Percentiles rank a stretch among this genome's conserved stretches.
These are phyloP conservation scores for Phytophthora pini DNA, from an alignment of 352 stramenopile genomes.

Conservation along the genomic window DNA sequence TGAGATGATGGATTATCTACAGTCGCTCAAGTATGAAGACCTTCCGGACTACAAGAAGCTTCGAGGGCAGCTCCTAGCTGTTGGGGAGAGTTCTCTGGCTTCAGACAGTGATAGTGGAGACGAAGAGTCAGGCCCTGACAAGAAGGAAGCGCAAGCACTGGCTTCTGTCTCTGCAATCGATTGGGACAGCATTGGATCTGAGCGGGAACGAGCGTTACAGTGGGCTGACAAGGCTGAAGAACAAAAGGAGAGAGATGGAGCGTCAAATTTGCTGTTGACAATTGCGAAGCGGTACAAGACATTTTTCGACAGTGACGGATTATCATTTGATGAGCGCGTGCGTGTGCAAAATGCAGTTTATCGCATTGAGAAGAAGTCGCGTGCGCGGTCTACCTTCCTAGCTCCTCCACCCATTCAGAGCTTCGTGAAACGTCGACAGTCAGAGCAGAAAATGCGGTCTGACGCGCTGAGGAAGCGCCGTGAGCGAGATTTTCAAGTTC, in stretches of 20 bases:
- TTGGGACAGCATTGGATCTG: slow-evolving; percentile 38
- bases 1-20: slow-evolving; percentile 80
- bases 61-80: slow-evolving; percentile 40
- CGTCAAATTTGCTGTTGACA: slow-evolving; percentile 60
- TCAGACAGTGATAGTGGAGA: slow-evolving; percentile 38
- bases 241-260: slow-evolving; percentile 45
- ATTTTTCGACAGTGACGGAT: slow-evolving; percentile 68
- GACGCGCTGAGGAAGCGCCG: slow-evolving; percentile 78
- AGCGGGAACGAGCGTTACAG: slow-evolving; percentile 59
- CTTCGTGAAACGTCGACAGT: slow-evolving; percentile 79
- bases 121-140: slow-evolving; percentile 32
- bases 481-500: slow-evolving; percentile 78
- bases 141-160: slow-evolving; percentile 23
- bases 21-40: slow-evolving; percentile 78
- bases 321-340: slow-evolving; percentile 60
- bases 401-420: slow-evolving; percentile 85
- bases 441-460: slow-evolving; percentile 76
- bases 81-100: slow-evolving; percentile 31
- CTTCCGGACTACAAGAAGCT: slow-evolving; percentile 68
- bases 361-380: slow-evolving; percentile 66
- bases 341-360: slow-evolving; percentile 74
- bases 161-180: slow-evolving; percentile 30
- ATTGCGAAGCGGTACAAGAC: slow-evolving; percentile 83
- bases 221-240: slow-evolving; percentile 65
- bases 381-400: slow-evolving; percentile 45